Base-by-base conservation (phyloP, 306 rosid species). In the Rubus parviflorus region DNA sequence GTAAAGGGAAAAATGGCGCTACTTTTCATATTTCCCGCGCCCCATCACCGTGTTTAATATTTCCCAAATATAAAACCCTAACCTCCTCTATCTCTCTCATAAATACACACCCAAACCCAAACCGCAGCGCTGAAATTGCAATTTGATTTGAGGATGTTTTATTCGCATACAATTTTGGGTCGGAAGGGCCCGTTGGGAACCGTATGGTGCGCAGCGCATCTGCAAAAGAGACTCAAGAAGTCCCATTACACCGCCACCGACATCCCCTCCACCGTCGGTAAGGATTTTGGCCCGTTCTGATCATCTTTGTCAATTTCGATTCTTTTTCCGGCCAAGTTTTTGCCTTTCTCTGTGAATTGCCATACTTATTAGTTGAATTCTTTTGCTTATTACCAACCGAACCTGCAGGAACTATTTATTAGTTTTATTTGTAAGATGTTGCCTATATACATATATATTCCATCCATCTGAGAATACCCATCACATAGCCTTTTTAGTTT, bases 201-300 rank as follows among this genome's bases (percentile, higher is more conserved):
- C 0, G 97, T 95, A 20, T 95, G 99, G 99, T 88, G 87, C 57
- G 97, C 98, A 0, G 97, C 99, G n/a, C 97, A 95, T 70, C 88
- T 94, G 58, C 98, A 95, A 73, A 87, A 85, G 84, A 80, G 97
- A 53, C 92, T 95, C 58, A 90, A 85, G 77, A 95, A 95, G 84
- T 84, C 96, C 30, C 97, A 95, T 23, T 95, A 88, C 77, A 75
- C 86, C 42, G 71, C 90, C 68, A 92, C 96, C 13, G 85, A 92
- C 56, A 92, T 95, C 58, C 80, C 82, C 69, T 75, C 93, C 38
- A 89, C 96, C 13, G 93, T 92, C 30, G 83, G 99, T 95, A 41
- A 56, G 97, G 5, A 1, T 1, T 1, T 2, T 58, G 14, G 1
- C 35, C 2, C 35, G 8, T 22, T 19, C 13, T 7, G 7, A 42